Percentiles rank a stretch among this genome's conserved stretches.
Evolutionary conservation across 192 early-diverging fungal genomes (phyloP).

Genomic region (Umbelopsis vinacea): DNA sequence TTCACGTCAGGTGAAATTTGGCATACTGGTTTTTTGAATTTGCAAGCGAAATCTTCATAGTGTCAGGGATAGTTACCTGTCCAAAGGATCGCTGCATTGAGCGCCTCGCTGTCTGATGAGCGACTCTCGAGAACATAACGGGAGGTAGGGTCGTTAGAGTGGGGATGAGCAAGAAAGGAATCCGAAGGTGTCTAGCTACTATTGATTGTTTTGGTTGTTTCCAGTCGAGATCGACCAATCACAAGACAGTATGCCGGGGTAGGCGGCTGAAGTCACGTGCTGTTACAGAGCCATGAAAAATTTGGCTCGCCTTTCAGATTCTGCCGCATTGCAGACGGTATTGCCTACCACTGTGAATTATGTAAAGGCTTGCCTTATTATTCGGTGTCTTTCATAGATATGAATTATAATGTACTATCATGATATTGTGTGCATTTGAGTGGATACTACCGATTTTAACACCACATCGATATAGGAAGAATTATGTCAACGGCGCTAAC

Average conservation of each 20-base stretch:
- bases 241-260: background rate
- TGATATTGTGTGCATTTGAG: too few relatives aligned
- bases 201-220: constrained; percentile 24
- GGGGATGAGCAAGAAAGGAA: constrained; percentile 19
- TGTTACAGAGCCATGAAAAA: too few relatives aligned
- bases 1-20: too few relatives aligned
- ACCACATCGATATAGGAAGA: too few relatives aligned
- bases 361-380: too few relatives aligned
- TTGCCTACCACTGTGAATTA: too few relatives aligned
- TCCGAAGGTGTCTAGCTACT: background rate
- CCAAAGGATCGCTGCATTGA: constrained; percentile 33
- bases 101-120: constrained; percentile 40
- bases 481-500: too few relatives aligned
- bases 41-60: too few relatives aligned
- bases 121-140: constrained; percentile 46
- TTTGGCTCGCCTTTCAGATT: background rate
- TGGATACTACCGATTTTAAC: too few relatives aligned
- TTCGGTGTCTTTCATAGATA: too few relatives aligned
- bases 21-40: too few relatives aligned
- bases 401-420: too few relatives aligned
- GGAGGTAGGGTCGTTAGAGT: constrained; percentile 19
- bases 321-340: background rate
- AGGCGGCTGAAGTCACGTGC: background rate
- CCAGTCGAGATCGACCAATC: constrained; percentile 1
- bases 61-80: background rate